A percentile compares a stretch with the other conserved stretches of the same genome.
Conservation (phyloP, 768 basidiomycete species). For the Phlebiopsis gigantea region DNA sequence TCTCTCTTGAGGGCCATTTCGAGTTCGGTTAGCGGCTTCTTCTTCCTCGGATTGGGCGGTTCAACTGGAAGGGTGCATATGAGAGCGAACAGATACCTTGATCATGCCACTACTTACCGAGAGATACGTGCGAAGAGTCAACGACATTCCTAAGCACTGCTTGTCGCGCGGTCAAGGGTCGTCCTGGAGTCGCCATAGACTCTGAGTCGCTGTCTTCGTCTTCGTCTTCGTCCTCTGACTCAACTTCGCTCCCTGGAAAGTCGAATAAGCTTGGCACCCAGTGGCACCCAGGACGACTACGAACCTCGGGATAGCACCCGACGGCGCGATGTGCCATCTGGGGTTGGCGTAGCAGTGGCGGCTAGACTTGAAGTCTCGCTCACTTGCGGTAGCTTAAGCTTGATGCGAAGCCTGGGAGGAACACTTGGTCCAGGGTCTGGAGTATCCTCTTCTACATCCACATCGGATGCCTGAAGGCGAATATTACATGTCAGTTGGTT, state of each 20-base stretch:
- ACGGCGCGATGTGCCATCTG: conserved; percentile 17
- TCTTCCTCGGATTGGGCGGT: conserved; percentile 39
- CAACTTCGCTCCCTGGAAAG: conserved; percentile 32
- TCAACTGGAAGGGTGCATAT: conserved; percentile 17
- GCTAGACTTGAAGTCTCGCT: conserved; percentile 9
- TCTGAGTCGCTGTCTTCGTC: conserved; percentile 27
- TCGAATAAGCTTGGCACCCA: not conserved
- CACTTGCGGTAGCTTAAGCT: conserved; percentile 46
- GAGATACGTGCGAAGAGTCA: conserved; percentile 62
- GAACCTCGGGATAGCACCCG: conserved; percentile 15
- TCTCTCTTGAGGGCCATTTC: conserved; percentile 72
- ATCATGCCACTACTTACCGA: conserved; percentile 34
- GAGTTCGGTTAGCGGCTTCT: conserved; percentile 64
- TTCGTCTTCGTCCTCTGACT: conserved; percentile 42
- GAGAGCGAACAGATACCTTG: not conserved
- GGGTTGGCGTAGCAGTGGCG: conserved; percentile 15
- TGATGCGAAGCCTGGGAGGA: conserved; percentile 52
- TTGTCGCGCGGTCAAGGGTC: conserved; percentile 44
- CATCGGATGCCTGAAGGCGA: conserved; percentile 1
- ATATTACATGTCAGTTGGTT: not conserved
- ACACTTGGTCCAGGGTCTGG: conserved; percentile 20
- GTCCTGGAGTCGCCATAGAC: conserved; percentile 21
- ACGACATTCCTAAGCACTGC: conserved; percentile 69
- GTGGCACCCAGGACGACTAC: not conserved
- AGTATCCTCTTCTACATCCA: conserved; percentile 7